Evolutionary conservation across 495 filamentous ascomycete species (phyloP).

Genomic region (Penicillium arizonense): DNA sequence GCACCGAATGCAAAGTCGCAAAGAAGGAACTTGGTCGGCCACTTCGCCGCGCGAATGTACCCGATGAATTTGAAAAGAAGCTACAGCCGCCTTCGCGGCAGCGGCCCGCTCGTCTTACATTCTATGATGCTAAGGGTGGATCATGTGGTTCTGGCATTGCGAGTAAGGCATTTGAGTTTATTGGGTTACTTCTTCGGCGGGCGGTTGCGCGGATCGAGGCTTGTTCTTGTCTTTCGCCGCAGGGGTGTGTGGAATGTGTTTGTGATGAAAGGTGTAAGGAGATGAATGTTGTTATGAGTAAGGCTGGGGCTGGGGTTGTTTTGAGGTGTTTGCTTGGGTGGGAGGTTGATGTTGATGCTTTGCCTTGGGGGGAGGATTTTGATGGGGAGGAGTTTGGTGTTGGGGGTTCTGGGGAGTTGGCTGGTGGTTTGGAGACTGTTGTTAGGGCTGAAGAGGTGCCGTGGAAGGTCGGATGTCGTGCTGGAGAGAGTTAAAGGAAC

Average conservation of each 20-base stretch:
- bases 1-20: constrained; percentile 94
- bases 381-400: constrained; percentile 21
- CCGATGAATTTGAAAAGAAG: constrained; percentile 14
- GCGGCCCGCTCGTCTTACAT: constrained; percentile 83
- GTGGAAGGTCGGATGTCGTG: constrained; percentile 36
- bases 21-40: constrained; percentile 54
- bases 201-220: constrained; percentile 75
- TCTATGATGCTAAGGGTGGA: constrained; percentile 94
- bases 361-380: constrained; percentile 76
- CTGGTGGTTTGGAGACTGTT: constrained; percentile 81
- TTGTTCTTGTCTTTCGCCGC: constrained; percentile 59
- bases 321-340: constrained; percentile 69
- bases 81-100: constrained; percentile 61
- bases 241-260: constrained; percentile 87
- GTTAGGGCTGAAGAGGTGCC: constrained; percentile 66
- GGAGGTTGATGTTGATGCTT: constrained; percentile 68
- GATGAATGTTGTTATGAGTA: constrained; percentile 89
- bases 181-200: constrained; percentile 72
- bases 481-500: background rate
- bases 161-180: constrained; percentile 89
- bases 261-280: constrained; percentile 84
- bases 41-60: constrained; percentile 28
- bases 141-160: constrained; percentile 79
- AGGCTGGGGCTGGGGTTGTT: constrained; percentile 80
- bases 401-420: constrained; percentile 50